Evolutionary conservation across 345 rosid genomes (phyloP), one percentile per base, ranked within the genome.

Genomic region (Lepidium aucheri): DNA sequence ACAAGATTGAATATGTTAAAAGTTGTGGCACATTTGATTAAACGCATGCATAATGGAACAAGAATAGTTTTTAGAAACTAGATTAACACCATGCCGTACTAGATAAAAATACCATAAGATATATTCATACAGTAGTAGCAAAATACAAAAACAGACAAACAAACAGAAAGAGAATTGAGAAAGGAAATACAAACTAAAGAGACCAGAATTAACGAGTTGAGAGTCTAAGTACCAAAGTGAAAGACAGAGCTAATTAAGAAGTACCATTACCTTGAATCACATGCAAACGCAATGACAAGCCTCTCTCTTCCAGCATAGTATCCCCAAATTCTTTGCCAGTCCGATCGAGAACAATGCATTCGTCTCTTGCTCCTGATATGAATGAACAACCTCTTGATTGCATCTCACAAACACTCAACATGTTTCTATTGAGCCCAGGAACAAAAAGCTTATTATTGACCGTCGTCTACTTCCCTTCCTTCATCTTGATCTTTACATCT

Each of bases 321-420:
- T 59, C 66, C 11, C 66, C 66, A 59, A 68, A 68, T 1, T 36
- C 73, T 12, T 26, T 26, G 14, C 73, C 65, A 9, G 24, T 49
- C 51, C 1, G 2, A 49, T 68, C 73, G 6, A 9, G 34, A 38
- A 49, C 36, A 47, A 68, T 18, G 58, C 73, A 68, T 16, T 58
- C 65, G 4, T 58, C 65, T 47, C 57, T 9, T 15, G 4, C 49
- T 16, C 65, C 64, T 1, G 3, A 0, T 5, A 0, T 4, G 26
- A 68, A 49, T 4, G 73, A 58, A 49, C 50, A 58, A 12, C 73
- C 66, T 58, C 66, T 68, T 11, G 51, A 39, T 28, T 2, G 1
- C 66, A 68, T 68, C 59, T 49, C 42, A 39, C 9, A 10, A 68
- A 59, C 41, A 49, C 73, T 68, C 59, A 68, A 39, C 59, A 68